A percentile compares a stretch with the other conserved stretches of the same genome.
Evolutionary conservation across 768 basidiomycete genomes (phyloP).

Genomic region (Leccinum incarnatum): DNA sequence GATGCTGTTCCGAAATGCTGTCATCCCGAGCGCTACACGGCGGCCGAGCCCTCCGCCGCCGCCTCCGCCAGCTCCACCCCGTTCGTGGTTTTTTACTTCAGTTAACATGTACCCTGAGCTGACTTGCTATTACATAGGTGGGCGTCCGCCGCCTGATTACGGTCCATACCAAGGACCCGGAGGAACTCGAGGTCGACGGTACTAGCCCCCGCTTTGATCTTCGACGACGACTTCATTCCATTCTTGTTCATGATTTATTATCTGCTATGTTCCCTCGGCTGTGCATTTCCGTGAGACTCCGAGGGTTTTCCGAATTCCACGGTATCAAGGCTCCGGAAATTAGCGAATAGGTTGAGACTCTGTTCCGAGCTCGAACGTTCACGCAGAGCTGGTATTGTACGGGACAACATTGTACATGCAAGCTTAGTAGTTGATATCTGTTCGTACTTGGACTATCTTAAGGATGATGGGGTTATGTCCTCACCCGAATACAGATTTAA

Average conservation of each 20-base stretch:
- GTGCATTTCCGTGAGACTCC: background rate
- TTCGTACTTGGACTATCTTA: background rate
- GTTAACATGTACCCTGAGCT: background rate
- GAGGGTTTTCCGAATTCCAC: background rate
- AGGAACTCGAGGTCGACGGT: slow-evolving; percentile 42
- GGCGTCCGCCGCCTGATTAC: slow-evolving; percentile 82
- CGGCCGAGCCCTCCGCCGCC: slow-evolving; percentile 60
- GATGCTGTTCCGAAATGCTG: slow-evolving; percentile 77
- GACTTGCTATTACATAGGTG: slow-evolving; percentile 37
- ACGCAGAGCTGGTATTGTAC: background rate
- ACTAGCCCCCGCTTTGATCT: slow-evolving; percentile 20
- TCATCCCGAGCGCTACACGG: slow-evolving; percentile 61
- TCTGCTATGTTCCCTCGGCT: background rate
- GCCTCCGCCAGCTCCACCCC: slow-evolving; percentile 46
- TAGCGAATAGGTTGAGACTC: background rate
- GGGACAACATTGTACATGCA: background rate
- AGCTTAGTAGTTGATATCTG: background rate
- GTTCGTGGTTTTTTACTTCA: slow-evolving; percentile 23
- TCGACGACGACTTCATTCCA: background rate
- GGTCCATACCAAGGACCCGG: slow-evolving; percentile 82
- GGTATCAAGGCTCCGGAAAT: background rate
- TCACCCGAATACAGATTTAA: background rate
- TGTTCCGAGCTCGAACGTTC: background rate
- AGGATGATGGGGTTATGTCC: too few species aligned
- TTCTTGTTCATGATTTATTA: slow-evolving; percentile 21